Evolutionary conservation across 495 filamentous ascomycete genomes (phyloP).

Genomic region (Aspergillus ostianus): DNA sequence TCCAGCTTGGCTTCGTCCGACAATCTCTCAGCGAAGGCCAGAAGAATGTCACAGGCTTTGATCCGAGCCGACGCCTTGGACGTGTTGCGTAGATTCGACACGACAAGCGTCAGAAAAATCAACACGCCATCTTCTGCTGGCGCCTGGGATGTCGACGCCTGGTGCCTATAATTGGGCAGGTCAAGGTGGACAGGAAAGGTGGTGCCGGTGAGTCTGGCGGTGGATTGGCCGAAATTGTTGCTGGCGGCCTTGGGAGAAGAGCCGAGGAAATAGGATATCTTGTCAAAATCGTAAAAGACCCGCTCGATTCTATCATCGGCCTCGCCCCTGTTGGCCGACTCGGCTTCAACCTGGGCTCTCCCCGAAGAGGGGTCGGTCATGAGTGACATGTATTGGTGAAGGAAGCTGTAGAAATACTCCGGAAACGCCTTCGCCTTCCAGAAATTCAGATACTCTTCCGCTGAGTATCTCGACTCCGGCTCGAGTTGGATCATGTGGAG

Average conservation of each 20-base stretch:
- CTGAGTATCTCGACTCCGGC: conserved; percentile 86
- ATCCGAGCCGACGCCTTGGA: conserved; percentile 82
- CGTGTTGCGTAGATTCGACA: conserved; percentile 84
- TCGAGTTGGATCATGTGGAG: conserved; percentile 94
- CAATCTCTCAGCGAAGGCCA: conserved; percentile 87
- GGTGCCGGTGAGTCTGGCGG: conserved; percentile 33
- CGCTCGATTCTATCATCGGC: conserved; percentile 91
- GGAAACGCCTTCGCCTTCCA: conserved; percentile 92
- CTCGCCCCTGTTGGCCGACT: conserved; percentile 67
- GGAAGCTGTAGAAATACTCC: conserved; percentile 92
- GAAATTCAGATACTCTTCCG: conserved; percentile 90
- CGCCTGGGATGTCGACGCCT: conserved; percentile 35
- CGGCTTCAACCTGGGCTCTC: conserved; percentile 59
- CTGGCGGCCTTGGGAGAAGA: conserved; percentile 19
- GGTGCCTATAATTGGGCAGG: conserved; percentile 78
- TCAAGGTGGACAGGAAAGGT: conserved; percentile 80
- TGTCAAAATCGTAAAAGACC: conserved; percentile 93
- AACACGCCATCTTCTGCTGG: conserved; percentile 81
- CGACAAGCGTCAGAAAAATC: conserved; percentile 85
- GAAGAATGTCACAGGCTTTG: conserved; percentile 86
- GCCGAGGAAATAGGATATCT: conserved; percentile 90
- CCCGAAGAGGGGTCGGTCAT: conserved; percentile 92
- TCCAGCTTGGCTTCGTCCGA: conserved; percentile 98
- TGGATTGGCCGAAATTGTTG: conserved; percentile 23
- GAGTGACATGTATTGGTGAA: conserved; percentile 94